These are phyloP conservation scores for Aspergillus sp. DNA, from an alignment of 2,329 filamentous ascomycete species.

Conservation along the genomic window DNA sequence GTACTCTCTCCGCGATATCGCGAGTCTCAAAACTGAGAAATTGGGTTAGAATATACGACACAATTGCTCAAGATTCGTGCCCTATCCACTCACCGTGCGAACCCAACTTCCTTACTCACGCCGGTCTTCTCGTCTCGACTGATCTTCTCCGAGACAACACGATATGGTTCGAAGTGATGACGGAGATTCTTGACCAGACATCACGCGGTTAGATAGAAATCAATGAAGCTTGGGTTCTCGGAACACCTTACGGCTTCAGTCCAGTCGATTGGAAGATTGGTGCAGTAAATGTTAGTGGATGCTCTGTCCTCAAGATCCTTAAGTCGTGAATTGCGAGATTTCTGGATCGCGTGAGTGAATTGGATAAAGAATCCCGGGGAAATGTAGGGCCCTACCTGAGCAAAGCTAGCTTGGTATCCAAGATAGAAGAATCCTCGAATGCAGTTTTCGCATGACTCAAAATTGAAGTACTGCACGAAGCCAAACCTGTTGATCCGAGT, in stretches of 20 bases:
- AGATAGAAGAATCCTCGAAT: slow-evolving; percentile 91
- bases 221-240: not conserved
- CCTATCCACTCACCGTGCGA: slow-evolving; percentile 62
- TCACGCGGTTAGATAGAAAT: slow-evolving; percentile 10
- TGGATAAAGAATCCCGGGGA: not conserved
- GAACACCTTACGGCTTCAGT: slow-evolving; percentile 68
- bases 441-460: slow-evolving; percentile 84
- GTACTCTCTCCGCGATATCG: slow-evolving; percentile 82
- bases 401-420: slow-evolving; percentile 96
- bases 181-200: slow-evolving; percentile 69
- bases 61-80: slow-evolving; percentile 1
- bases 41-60: slow-evolving; percentile 6
- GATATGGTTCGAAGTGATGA: slow-evolving; percentile 46
- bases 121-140: slow-evolving; percentile 77
- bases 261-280: slow-evolving; percentile 85
- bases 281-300: slow-evolving; percentile 96
- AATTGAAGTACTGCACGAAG: slow-evolving; percentile 89
- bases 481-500: slow-evolving; percentile 61
- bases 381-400: slow-evolving; percentile 53
- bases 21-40: slow-evolving; percentile 70
- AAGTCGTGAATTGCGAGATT: slow-evolving; percentile 96
- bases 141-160: slow-evolving; percentile 89
- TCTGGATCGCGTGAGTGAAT: slow-evolving; percentile 46
- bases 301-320: slow-evolving; percentile 85
- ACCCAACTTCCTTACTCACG: slow-evolving; percentile 92